Evolutionary conservation across 1,139 yeast species (phyloP), one percentile per base, ranked within the genome.

Genomic region (Kodamaea ohmeri): DNA sequence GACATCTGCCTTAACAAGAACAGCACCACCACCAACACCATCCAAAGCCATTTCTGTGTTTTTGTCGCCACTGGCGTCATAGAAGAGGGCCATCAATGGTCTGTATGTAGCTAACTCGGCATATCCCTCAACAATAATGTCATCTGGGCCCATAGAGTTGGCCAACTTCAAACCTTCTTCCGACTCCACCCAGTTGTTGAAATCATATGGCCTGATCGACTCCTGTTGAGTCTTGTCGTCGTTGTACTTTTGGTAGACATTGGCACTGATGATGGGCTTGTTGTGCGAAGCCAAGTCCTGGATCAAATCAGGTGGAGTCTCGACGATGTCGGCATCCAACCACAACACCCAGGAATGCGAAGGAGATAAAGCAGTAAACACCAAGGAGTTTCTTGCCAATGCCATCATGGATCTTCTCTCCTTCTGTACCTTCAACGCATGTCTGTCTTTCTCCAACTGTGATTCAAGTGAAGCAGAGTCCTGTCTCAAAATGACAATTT

Each of bases 1-100:
- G 41, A 92, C 98, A 50, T 89, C 97, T 7, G 97, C 96, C 60
- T 90, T 88, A 25, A 92, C 98, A 63, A 92, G 61, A 25, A 95
- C 81, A 31, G 97, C 95, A 21, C 97, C 96, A 44, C 92, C 97
- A 40, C 98, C 98, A 42, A 92, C 97, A 59, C 98, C 98, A 60
- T 92, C 98, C 44, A 92, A 71, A 26, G 79, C 77, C 84, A 90
- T 83, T 56, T 79, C 84, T 4, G 80, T 73, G 44, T 71, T 67
- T 11, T 55, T 47, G 44, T 81, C 82, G 16, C 83, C 92, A 6
- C 69, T 66, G 5, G 80, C 65, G 53, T 83, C 84, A 61, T 84
- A 86, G 58, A 80, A 79, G 55, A 83, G 83, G 1, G 96, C 97
- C 97, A 92, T 90, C 49, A 92, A 71, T n/a, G 95, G 84, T 62